Conservation (phyloP, 805 yeast species). For the Kluyveromyces aestuarii region DNA sequence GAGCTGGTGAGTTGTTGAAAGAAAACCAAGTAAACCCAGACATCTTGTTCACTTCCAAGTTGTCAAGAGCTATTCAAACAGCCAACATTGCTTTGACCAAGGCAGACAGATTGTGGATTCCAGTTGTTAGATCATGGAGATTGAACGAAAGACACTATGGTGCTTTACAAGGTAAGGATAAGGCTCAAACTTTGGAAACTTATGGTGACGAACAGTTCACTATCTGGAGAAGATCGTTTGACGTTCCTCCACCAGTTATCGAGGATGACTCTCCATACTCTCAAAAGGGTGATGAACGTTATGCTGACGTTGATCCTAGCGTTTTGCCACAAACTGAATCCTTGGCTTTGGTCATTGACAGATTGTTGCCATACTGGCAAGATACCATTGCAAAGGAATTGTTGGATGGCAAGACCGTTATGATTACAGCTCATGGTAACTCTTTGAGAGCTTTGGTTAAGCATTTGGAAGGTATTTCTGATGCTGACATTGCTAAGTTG, state of each 20-base stretch:
- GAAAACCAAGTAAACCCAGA: conserved; percentile 83
- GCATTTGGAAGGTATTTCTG: conserved; percentile 90
- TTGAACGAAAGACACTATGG: conserved; percentile 99
- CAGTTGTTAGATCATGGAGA: conserved; percentile 94
- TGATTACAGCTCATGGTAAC: conserved; percentile 97
- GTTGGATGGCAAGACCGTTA: conserved; percentile 78
- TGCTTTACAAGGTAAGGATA: conserved; percentile 97
- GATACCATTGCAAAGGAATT: conserved; percentile 81
- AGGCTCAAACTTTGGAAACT: conserved; percentile 80
- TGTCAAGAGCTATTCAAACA: conserved; percentile 93
- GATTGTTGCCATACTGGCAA: conserved; percentile 95
- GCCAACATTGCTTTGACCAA: conserved; percentile 87
- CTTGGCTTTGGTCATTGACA: conserved; percentile 86
- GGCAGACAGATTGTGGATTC: conserved; percentile 86
- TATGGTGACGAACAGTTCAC: conserved; percentile 91
- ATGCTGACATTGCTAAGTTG: conserved; percentile 83
- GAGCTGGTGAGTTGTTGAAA: conserved; percentile 87
- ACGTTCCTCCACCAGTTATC: conserved; percentile 90
- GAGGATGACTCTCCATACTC: conserved; percentile 71
- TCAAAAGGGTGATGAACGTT: conserved; percentile 80
- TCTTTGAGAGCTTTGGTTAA: conserved; percentile 94
- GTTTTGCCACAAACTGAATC: conserved; percentile 93
- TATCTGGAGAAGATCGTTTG: conserved; percentile 96
- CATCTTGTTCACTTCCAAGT: conserved; percentile 80
- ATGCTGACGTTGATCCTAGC: conserved; percentile 71